Base-by-base conservation (phyloP, 2,329 filamentous ascomycete species). In the Monilinia polystroma region DNA sequence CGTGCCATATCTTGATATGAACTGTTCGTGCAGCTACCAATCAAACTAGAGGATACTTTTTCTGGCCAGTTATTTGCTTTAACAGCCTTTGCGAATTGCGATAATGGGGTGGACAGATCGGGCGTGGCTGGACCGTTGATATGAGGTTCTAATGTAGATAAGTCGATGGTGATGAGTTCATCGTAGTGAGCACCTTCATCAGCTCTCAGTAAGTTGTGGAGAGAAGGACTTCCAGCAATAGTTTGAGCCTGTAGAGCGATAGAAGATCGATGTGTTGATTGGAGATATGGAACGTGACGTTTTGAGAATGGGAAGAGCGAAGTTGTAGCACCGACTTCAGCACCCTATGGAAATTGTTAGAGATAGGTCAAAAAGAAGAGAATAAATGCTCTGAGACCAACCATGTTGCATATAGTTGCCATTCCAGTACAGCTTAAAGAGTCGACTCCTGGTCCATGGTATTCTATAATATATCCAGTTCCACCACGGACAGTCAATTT, bases 1-100 rank as follows among this genome's bases (percentile, higher is more conserved):
- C 94, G 90, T 47, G 93, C 96, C 95, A 99, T 99, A 77, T 99
- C 95, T 80, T 97, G 90, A 78, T 98, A 99, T 2, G 95, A 98
- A 78, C 92, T 96, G 84, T 99, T 99, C 62, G 95, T 99, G 83
- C 95, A 99, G 81, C 93, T 97, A 68, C 95, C 95, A 76, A 99
- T 99, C 65, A 99, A 85, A 63, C 93, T 93, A 35, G 95, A 94
- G 16, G 93, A 95, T 69, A 99, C 90, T 70, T 89, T 92, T 76
- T 91, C 86, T 2, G 95, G 95, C 95, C 95, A 99, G 62, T 90
- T 82, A 78, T 97, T 92, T 73, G 90, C 84, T 79, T 90, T 84
- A 29, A 97, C 92, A 2, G 90, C 88, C 67, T 91, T 85, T 76
- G 93, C 92, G 82, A 99, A 99, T 76, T 89, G 85, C 59, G 93